Evolutionary conservation across 371 early-diverging fungal species (phyloP), one percentile per base, ranked within the genome.

Genomic region (Choanephora cucurbitarum): DNA sequence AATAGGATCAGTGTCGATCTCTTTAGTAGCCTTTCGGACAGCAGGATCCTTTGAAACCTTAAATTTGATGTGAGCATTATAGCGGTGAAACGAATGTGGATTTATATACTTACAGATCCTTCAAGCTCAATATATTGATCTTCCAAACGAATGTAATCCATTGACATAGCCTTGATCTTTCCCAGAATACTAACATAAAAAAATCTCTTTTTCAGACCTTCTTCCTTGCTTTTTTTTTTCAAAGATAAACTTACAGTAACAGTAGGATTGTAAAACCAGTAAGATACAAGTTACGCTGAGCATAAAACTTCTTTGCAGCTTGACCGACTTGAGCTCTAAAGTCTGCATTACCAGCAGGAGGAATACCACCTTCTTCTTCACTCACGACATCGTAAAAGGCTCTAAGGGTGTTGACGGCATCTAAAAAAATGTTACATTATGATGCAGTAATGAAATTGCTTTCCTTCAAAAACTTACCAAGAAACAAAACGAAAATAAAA

Each of bases 211-310:
- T 7, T 28, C 28, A 5, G 7, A 5, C 6, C 3, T 24, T 24
- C 28, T 19, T n/a, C 5, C 32, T 42, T 19, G 18, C 18, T 5
- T 8, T 31, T 15, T 0, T 17, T 11, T 9, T 15, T 14, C n/a
- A n/a, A n/a, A n/a, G n/a, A n/a, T n/a, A n/a, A 7, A 55, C 62
- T 62, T 62, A 62, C 67, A 67, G 54, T 23, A 67, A 56, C 10
- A 67, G 32, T 14, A 67, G 44, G 31, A 67, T 51, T 31, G 62
- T 62, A 18, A 67, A 67, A 15, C 67, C 67, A 47, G 67, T 67
- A 33, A 67, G 67, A 50, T 67, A 91, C 73, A 92, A 79, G 70
- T 94, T 94, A 64, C 95, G 82, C 73, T 94, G 95, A 31, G 88
- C 90, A 53, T 92, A 91, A 66, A 94, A 91, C 68, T 86, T 83